Base-by-base conservation (phyloP, 1,284 basidiomycete genomes). In the Cryptococcus jaspeensis region DNA sequence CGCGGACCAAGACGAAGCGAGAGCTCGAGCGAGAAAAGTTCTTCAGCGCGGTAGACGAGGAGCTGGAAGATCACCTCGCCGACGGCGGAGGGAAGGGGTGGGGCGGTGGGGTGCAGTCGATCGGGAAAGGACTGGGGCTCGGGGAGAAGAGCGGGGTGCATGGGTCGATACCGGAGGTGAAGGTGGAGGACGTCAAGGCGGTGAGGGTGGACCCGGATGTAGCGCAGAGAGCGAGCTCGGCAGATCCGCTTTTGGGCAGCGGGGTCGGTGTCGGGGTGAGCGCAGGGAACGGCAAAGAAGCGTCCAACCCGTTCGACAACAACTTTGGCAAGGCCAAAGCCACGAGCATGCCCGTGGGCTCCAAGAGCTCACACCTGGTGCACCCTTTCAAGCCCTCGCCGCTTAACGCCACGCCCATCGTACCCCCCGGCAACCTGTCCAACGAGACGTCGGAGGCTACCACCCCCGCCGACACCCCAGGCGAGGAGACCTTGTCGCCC, bases 21-120 rank as follows among this genome's bases (percentile, higher is more conserved):
- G 76, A 78, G 53, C 63, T 69, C 22, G 74, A 77, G 59, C 58
- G 76, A 15, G 75, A 78, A 47, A 63, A 68, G 39, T 56, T 78
- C 46, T 74, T 78, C 61, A 66, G 64, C 23, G 62, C 71, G 64
- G 68, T 75, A 12, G 73, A 72, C 39, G 69, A 75, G 43, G 69
- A 74, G 38, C 61, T 76, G 23, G 70, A 73, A 36, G 58, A 55
- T 13, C 50, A 53, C 42, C 18, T 40, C 50, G 4, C 45, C 49
- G 15, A 46, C 56, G 2, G 66, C 70, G 3, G 58, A 65, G 35
- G 58, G 65, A 67, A 71, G 25, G 69, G 71, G 3, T 59, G 54
- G 39, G 68, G 69, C 20, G 58, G 62, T 12, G 60, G 64, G 15
- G 59, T 70, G 12, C 63, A 65, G 47, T 60, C 64, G 50, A 66